Base-by-base conservation (phyloP, 352 stramenopile species). In the Globisporangium cylindrosporum region DNA sequence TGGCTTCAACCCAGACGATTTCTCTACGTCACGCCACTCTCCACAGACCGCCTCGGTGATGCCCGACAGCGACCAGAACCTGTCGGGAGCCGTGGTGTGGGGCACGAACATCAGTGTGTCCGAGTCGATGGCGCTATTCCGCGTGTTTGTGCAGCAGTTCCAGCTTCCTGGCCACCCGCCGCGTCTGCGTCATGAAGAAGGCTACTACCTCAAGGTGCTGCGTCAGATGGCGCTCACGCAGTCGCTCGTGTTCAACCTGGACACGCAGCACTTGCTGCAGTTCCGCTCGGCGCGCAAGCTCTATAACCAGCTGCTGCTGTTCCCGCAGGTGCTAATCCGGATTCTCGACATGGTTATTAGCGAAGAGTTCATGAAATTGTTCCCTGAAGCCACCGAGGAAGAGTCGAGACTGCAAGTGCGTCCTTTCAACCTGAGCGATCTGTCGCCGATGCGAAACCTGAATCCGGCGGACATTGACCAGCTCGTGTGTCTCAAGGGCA, bases 381-480 rank as follows among this genome's bases (percentile, higher is more conserved):
- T 84, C 34, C 67, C 73, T 0, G 76, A 81, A 14, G 79, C 74
- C 1, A 71, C 73, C 8, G 88, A 93, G 7, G 88, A 88, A 43
- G 68, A 86, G 18, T 67, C 69, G n/a, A 73, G 82, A 25, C 78
- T 99, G 24, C 96, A 99, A 87, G 96, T 99, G 59, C 93, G 97
- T 27, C 93, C 97, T n/a, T 99, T 97, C 75, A 98, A 99, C 70
- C 76, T 99, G 22, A 91, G 87, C 5, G 84, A 95, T 25, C 68
- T 99, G 25, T 96, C 92, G 8, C 89, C 97, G 38, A 95, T 99
- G 87, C 85, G 98, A 14, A 92, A 98, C 58, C 84, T 99, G 27
- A 97, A 99, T 78, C 98, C 98, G 6, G 86, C 97, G 46, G 86
- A 99, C 67, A 99, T 99, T 64, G 97, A 99, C 73, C 89, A 98